Conservation (phyloP, 148 eudicot genomes). For the Silene latifolia region DNA sequence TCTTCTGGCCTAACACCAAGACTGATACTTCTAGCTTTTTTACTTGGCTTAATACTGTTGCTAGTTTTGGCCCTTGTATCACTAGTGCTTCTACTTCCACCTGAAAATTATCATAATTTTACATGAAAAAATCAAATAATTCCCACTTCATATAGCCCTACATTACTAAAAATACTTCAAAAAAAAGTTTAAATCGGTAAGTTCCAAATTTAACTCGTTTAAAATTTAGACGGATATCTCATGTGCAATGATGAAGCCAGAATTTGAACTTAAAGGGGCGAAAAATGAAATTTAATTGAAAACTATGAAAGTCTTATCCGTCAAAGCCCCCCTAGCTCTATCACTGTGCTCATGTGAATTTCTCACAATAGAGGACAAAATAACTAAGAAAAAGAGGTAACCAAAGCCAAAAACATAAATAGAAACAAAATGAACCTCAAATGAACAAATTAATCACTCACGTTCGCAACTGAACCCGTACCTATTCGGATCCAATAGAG, state of each 20-base stretch:
- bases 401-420: neutral
- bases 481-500: too few species aligned
- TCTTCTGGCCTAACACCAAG: constrained; percentile 60
- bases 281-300: too few species aligned
- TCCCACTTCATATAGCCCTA: neutral
- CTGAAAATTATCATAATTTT: constrained; percentile 18
- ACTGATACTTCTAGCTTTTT: constrained; percentile 54
- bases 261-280: too few species aligned
- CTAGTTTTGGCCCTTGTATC: constrained; percentile 44
- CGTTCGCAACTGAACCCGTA: too few species aligned
- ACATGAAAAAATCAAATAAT: too few species aligned
- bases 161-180: too few species aligned
- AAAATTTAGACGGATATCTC: too few species aligned
- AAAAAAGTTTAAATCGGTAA: neutral
- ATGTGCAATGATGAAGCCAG: too few species aligned
- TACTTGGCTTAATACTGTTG: constrained; percentile 48
- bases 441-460: neutral
- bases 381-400: neutral
- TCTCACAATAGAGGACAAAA: neutral
- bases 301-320: too few species aligned
- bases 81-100: constrained; percentile 52
- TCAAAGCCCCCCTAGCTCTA: too few species aligned
- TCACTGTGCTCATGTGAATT: too few species aligned
- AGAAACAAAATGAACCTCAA: neutral
- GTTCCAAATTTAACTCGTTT: too few species aligned